Base-by-base conservation (phyloP, 108 stramenopile species). In the Cyclotella choctawhatcheeana region DNA sequence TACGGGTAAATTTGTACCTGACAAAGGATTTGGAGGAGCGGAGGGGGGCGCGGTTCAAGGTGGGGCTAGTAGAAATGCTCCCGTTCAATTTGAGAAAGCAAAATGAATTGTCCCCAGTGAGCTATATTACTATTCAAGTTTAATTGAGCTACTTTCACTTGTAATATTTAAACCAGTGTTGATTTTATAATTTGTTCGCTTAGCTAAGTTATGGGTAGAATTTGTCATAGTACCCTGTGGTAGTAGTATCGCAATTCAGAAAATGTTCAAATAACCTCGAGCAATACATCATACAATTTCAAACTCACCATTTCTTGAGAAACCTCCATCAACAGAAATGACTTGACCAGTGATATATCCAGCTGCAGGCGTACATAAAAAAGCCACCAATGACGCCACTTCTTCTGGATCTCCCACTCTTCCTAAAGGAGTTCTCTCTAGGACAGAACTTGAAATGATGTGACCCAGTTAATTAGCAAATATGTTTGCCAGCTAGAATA, bases 321-420 rank as follows among this genome's bases (percentile, higher is more conserved):
- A 81, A 0, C 97, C 98, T 40, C 98, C 98, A 76, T 99, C 98
- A 0, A 94, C 88, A 32, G 88, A 85, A n/a, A 99, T 86, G 16
- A 93, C 79, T 69, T 98, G 97, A 3, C 97, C 97, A 16, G 98
- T 97, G 16, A 99, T 92, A 67, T 97, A 99, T 12, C 88, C 77
- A 51, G 89, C 86, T 14, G 92, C 90, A 13, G 93, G 93, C 55
- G 96, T 82, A 58, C 93, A 95, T 47, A 99, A 77, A 65, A 98
- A 99, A 18, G 95, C 92, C 47, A 97, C 89, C 8, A 90, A 83
- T 13, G 83, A 83, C 17, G 95, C 94, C 26, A 95, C 85, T 79
- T 97, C 97, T 34, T 77, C 84, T 4, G 79, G 89, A 35, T 93
- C 92, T 20, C 92, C 92, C 1, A 93, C 88, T 25, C 92, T 76